Base-by-base conservation (phyloP, 176 grass and related monocot species). In the Alopecurus myosuroides region DNA sequence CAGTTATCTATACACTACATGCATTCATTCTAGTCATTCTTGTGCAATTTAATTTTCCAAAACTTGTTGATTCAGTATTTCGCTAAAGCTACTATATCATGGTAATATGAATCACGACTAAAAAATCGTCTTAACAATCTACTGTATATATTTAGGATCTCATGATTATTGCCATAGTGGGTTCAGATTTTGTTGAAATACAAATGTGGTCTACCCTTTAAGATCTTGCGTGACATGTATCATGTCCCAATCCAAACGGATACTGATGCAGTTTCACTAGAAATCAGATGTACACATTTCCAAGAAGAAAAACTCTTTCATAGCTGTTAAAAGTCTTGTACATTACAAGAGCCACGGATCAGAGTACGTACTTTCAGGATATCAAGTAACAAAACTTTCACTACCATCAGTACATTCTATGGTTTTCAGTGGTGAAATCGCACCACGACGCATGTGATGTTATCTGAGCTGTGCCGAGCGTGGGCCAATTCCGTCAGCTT, bases 391-490 rank as follows among this genome's bases (percentile, higher is more conserved):
- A 80, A 46, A 82, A 63, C 13, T 25, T 57, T 25, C 19, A 13
- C 30, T 69, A 25, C 7, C 76, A 84, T 82, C 30, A 66, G 61
- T 20, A 67, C 19, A 40, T 65, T 30, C 37, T 35, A 31, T 53
- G 37, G 22, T 25, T 88, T 90, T 66, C 78, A 78, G 63, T 78
- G 84, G 78, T 89, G 74, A 91, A 97, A 89, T 76, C 40, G 79
- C 49, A 91, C 88, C 77, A 94, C 94, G 6, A 97, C 76, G 70
- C 89, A 97, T 87, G 94, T 94, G 67, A 97, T 83, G 75, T 97
- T 97, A 63, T 97, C 94, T 14, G 48, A 37, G 70, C 84, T 91
- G 44, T 74, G 60, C 3, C 78, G 69, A 31, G 85, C 77, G 53
- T 77, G 80, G 22, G 94, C 89, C 2, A 81, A 57, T 86, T 93